phyloP scores from a whole-genome alignment of 2,329 filamentous ascomycete genomes.

The Cladobotryum mycophilum region DNA sequence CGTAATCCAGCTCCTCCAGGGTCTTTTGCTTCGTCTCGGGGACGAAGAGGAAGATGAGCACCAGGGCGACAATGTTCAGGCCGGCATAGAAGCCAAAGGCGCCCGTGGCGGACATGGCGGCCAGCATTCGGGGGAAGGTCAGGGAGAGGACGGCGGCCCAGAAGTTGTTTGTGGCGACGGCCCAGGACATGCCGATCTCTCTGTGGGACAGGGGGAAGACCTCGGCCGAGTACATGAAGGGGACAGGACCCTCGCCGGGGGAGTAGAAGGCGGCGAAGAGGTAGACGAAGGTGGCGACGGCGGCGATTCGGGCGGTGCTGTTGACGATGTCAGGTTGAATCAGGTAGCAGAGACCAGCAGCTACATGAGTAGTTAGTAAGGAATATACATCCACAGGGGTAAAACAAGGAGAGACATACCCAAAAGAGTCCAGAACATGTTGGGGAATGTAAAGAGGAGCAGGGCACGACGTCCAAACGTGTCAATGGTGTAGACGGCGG shows the following conservation, averaged over 20 bases:
- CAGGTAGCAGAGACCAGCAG: conserved; percentile 29
- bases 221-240: conserved; percentile 59
- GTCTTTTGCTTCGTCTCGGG: conserved; percentile 44
- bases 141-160: conserved; percentile 46
- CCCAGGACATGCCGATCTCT: conserved; percentile 61
- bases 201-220: conserved; percentile 61
- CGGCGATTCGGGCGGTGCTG: conserved; percentile 39
- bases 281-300: conserved; percentile 55
- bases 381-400: no score
- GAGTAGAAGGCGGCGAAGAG: conserved; percentile 59
- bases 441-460: conserved; percentile 56
- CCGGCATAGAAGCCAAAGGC: conserved; percentile 38
- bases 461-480: conserved; percentile 55
- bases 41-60: conserved; percentile 42
- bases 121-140: conserved; percentile 43
- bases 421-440: conserved; percentile 56
- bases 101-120: conserved; percentile 26
- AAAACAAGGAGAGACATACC: no score
- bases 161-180: conserved; percentile 37
- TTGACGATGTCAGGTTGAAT: conserved; percentile 24
- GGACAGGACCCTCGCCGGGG: conserved; percentile 58
- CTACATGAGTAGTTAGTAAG: conserved; percentile 12
- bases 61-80: conserved; percentile 38
- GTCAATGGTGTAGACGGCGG: conserved; percentile 58
- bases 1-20: conserved; percentile 33